Conservation (phyloP, 176 grass and related monocot genomes). For the Sorghum bicolor region Sorghum_bicolor_NCBIv3 NC_012877.2:2788001-2788500, state of each 20-base stretch:
- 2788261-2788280: slow-evolving; percentile 51
- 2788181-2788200: slow-evolving; percentile 47
- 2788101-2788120: slow-evolving; percentile 74
- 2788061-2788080: slow-evolving; percentile 56
- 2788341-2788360: slow-evolving; percentile 52
- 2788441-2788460: slow-evolving; percentile 34
- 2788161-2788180: slow-evolving; percentile 53
- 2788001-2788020: slow-evolving; percentile 58
- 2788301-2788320: slow-evolving; percentile 60
- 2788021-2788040: slow-evolving; percentile 71
- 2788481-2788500: slow-evolving; percentile 42
- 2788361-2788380: slow-evolving; percentile 48
- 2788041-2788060: slow-evolving; percentile 39
- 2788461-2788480: slow-evolving; percentile 50
- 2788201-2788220: slow-evolving; percentile 70
- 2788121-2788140: slow-evolving; percentile 75
- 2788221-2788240: slow-evolving; percentile 61
- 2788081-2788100: slow-evolving; percentile 52
- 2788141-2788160: slow-evolving; percentile 51
- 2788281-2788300: slow-evolving; percentile 49
- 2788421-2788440: slow-evolving; percentile 66
- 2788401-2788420: slow-evolving; percentile 63
- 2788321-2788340: slow-evolving; percentile 68
- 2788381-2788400: slow-evolving; percentile 56
- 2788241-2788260: slow-evolving; percentile 47